Conservation (phyloP, 371 early-diverging fungal genomes). For the Apophysomyces sp. region DNA sequence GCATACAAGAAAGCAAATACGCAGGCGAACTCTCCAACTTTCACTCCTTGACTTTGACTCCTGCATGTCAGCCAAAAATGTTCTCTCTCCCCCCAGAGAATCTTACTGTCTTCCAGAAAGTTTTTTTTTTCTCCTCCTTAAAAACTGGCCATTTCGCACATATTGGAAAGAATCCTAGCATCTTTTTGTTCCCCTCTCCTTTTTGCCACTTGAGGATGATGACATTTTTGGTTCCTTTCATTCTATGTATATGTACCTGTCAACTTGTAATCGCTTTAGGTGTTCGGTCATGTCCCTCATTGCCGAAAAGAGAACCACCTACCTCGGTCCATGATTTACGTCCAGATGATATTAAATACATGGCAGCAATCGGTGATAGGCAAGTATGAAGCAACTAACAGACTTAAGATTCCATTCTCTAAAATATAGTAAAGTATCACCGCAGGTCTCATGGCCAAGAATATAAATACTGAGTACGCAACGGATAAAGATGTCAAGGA, state of each 20-base stretch:
- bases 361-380: conserved; percentile 36
- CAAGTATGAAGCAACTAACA: conserved; percentile 1
- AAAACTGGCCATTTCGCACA: neutral
- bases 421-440: conserved; percentile 20
- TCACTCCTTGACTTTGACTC: neutral
- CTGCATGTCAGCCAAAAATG: neutral
- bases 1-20: too few species aligned
- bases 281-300: neutral
- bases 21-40: too few species aligned
- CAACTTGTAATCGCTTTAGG: neutral
- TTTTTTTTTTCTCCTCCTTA: neutral
- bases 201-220: neutral
- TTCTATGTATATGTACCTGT: neutral
- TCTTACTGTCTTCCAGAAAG: neutral
- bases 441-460: conserved; percentile 28
- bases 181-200: neutral
- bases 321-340: conserved; percentile 17
- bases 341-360: conserved; percentile 15
- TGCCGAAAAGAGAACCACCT: neutral
- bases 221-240: neutral
- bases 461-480: conserved; percentile 19
- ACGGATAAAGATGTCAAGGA: conserved; percentile 17
- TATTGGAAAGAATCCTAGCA: too few species aligned
- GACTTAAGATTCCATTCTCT: neutral
- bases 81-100: too few species aligned